Percentiles rank a stretch among this genome's conserved stretches.
phyloP scores from a whole-genome alignment of 345 rosid genomes.

The Gynandropsis gynandra region DNA sequence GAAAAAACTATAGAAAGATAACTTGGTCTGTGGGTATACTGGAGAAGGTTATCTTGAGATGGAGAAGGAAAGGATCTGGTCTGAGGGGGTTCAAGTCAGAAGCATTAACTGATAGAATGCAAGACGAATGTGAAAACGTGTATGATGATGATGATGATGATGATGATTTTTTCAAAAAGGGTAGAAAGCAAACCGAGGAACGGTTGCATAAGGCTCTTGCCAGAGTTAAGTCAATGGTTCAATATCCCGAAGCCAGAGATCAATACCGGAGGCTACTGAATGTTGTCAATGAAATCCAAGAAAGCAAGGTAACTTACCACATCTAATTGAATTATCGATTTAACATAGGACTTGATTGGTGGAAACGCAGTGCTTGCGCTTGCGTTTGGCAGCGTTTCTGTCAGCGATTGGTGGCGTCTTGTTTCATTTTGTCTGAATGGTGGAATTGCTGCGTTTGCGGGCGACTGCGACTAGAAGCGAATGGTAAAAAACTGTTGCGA shows the following conservation, averaged over 20 bases:
- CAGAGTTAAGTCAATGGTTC: conserved; percentile 94
- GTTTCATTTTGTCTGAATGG: too few relatives aligned
- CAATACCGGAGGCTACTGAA: conserved; percentile 82
- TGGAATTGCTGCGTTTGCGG: too few relatives aligned
- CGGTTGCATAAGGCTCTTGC: conserved; percentile 79
- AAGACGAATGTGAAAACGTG: conserved; percentile 31
- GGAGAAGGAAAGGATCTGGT: conserved; percentile 94
- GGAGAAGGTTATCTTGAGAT: conserved; percentile 70
- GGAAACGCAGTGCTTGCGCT: too few relatives aligned
- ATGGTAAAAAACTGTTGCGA: too few relatives aligned
- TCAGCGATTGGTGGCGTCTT: too few relatives aligned
- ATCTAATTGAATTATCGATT: too few relatives aligned
- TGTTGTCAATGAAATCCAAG: conserved; percentile 60
- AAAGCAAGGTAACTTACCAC: conserved; percentile 60
- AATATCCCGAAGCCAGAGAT: conserved; percentile 75
- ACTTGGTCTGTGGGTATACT: conserved; percentile 59
- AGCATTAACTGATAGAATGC: conserved; percentile 35
- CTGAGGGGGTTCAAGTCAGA: conserved; percentile 71
- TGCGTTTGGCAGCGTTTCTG: too few relatives aligned
- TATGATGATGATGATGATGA: conserved; percentile 40
- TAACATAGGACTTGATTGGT: too few relatives aligned
- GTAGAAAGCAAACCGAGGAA: conserved; percentile 85
- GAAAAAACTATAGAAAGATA: conserved; percentile 48
- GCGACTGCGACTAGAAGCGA: too few relatives aligned
- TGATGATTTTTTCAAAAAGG: conserved; percentile 79